Evolutionary conservation across 495 filamentous ascomycete genomes (phyloP).

Genomic region (Trichoderma parareesei): DNA sequence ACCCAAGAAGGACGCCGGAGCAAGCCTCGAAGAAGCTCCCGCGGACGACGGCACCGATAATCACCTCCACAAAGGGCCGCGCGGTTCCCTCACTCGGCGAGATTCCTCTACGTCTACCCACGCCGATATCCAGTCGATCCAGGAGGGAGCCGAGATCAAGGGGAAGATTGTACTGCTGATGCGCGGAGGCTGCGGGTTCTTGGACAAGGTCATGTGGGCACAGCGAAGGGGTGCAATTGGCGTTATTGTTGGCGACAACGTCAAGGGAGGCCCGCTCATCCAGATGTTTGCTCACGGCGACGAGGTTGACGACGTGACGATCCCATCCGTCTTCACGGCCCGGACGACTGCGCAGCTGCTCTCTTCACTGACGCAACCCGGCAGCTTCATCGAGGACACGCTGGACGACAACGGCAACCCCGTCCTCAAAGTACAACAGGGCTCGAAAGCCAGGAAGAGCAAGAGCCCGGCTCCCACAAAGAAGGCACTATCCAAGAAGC

Average conservation of each 20-base stretch:
- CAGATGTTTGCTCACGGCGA: slow-evolving; percentile 97
- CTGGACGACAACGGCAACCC: slow-evolving; percentile 46
- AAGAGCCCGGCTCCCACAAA: slow-evolving; percentile 19
- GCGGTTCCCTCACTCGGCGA: slow-evolving; percentile 23
- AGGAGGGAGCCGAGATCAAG: slow-evolving; percentile 88
- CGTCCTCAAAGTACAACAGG: slow-evolving; percentile 39
- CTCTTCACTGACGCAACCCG: slow-evolving; percentile 75
- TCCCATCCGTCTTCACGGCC: slow-evolving; percentile 90
- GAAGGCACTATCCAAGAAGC: slow-evolving; percentile 16
- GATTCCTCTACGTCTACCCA: slow-evolving; percentile 41
- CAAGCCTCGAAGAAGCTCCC: slow-evolving; percentile 16
- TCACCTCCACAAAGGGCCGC: slow-evolving; percentile 66
- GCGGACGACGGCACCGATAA: slow-evolving; percentile 85
- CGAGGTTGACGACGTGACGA: slow-evolving; percentile 79
- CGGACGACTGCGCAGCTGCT: slow-evolving; percentile 90
- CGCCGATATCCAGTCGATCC: slow-evolving; percentile 90
- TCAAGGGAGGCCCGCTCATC: slow-evolving; percentile 74
- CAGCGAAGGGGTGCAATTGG: slow-evolving; percentile 83
- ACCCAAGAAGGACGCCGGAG: slow-evolving; percentile 16
- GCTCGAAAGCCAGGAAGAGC: slow-evolving; percentile 33
- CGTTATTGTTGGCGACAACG: slow-evolving; percentile 90
- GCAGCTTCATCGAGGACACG: slow-evolving; percentile 47
- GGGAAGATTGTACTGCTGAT: slow-evolving; percentile 88
- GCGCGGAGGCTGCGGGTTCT: slow-evolving; percentile 89
- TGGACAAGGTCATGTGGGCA: slow-evolving; percentile 95